Evolutionary conservation across 2,329 filamentous ascomycete species (phyloP).

Genomic region (Stromatinia cepivora): DNA sequence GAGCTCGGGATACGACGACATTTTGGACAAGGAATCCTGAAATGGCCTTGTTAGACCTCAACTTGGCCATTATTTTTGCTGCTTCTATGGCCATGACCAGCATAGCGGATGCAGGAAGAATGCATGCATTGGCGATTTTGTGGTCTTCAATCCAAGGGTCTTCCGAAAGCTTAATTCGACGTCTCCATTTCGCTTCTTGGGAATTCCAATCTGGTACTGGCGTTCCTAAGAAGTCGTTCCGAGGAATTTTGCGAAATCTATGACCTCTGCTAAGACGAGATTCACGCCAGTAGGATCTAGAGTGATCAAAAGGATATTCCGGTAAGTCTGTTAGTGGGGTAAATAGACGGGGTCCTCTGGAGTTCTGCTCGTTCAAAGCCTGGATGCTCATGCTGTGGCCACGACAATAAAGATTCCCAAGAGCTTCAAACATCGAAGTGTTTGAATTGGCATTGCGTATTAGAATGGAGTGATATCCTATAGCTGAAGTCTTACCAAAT

Average conservation of each 20-base stretch:
- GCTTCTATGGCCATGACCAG: constrained; percentile 41
- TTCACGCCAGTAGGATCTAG: constrained; percentile 53
- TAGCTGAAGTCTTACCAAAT: not conserved
- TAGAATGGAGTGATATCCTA: not conserved
- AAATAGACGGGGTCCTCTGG: too few species aligned
- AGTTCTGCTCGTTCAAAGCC: not conserved
- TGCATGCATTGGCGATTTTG: constrained; percentile 15
- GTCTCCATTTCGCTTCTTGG: constrained; percentile 39
- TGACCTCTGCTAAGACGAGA: constrained; percentile 48
- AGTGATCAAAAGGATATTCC: constrained; percentile 55
- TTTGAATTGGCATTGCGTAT: not conserved
- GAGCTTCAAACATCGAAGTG: not conserved
- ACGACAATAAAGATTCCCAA: constrained; percentile 8
- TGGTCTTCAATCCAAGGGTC: constrained; percentile 35
- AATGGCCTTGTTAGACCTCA: not conserved
- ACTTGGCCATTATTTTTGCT: constrained; percentile 25
- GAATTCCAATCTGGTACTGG: constrained; percentile 29
- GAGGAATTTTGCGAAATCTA: constrained; percentile 47
- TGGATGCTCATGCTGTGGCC: not conserved
- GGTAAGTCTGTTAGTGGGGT: constrained; percentile 48
- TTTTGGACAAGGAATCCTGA: not conserved
- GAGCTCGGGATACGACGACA: constrained; percentile 29
- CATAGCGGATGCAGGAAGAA: constrained; percentile 40
- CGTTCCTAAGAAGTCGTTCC: constrained; percentile 42
- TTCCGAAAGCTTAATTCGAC: constrained; percentile 35